Evolutionary conservation across 2,329 filamentous ascomycete species (phyloP).

Genomic region (Botrytis sinoallii): DNA sequence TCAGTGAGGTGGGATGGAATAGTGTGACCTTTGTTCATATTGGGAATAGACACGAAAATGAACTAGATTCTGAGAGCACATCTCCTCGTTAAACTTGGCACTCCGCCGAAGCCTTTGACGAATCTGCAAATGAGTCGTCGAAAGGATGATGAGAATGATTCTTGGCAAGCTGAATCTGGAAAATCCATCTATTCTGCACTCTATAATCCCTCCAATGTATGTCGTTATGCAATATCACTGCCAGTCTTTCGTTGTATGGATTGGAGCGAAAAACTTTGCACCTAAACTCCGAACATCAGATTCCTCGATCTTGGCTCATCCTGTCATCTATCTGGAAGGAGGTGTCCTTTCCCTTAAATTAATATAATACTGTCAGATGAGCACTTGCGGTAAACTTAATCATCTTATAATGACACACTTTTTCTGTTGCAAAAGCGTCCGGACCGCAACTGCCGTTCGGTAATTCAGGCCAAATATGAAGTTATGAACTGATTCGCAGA

Average conservation of each 20-base stretch:
- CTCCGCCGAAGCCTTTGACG: background rate
- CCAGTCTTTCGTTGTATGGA: background rate
- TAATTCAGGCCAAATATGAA: constrained; percentile 18
- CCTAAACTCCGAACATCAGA: background rate
- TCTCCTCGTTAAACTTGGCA: background rate
- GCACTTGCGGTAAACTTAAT: background rate
- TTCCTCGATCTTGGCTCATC: background rate
- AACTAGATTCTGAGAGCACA: background rate
- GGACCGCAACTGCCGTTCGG: constrained; percentile 13
- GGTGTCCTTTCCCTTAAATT: background rate
- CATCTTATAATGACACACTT: background rate
- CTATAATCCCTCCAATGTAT: background rate
- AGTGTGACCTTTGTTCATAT: background rate
- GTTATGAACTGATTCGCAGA: background rate
- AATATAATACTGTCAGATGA: background rate
- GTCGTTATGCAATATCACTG: background rate
- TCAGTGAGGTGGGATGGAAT: background rate
- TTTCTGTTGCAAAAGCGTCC: background rate
- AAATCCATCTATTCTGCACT: background rate
- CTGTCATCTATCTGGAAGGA: background rate
- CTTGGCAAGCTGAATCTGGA: background rate
- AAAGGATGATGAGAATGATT: background rate
- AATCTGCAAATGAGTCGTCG: background rate
- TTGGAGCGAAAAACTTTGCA: background rate
- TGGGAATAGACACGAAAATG: background rate